Evolutionary conservation across 2,329 filamentous ascomycete species (phyloP).

Genomic region (Beauveria medogensis): DNA sequence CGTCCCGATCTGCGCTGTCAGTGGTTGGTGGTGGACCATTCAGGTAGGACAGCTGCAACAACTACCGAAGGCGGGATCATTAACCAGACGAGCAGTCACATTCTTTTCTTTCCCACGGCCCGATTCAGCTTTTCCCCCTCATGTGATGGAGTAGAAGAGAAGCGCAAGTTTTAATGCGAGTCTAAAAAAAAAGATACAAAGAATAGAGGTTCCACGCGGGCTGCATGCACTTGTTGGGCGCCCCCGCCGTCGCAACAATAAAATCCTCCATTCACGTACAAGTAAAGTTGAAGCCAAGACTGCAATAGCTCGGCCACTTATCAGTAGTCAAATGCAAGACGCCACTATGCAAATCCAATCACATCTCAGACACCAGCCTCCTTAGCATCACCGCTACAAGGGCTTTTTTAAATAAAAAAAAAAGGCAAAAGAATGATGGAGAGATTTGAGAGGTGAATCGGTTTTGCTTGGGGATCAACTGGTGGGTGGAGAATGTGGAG

Average conservation of each 20-base stretch:
- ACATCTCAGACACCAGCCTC: neutral
- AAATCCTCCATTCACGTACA: neutral
- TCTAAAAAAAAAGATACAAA: too few species aligned
- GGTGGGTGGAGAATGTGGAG: neutral
- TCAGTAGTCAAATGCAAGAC: neutral
- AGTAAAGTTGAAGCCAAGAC: too few species aligned
- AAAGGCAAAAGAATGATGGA: neutral
- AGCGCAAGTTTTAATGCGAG: too few species aligned
- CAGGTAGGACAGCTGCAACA: conserved; percentile 1
- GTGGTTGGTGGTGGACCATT: neutral
- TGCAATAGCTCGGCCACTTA: too few species aligned
- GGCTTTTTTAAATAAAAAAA: neutral
- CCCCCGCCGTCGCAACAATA: neutral
- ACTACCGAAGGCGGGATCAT: neutral
- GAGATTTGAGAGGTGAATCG: too few species aligned
- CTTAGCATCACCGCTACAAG: neutral
- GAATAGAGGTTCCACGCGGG: neutral
- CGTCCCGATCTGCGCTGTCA: neutral
- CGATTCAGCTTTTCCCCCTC: too few species aligned
- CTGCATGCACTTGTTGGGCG: neutral
- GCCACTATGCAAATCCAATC: neutral
- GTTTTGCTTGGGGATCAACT: too few species aligned
- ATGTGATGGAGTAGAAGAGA: too few species aligned
- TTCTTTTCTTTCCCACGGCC: too few species aligned
- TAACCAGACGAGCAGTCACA: neutral